Conservation (phyloP, 805 yeast species). For the Suhomyces kilbournensis region DNA sequence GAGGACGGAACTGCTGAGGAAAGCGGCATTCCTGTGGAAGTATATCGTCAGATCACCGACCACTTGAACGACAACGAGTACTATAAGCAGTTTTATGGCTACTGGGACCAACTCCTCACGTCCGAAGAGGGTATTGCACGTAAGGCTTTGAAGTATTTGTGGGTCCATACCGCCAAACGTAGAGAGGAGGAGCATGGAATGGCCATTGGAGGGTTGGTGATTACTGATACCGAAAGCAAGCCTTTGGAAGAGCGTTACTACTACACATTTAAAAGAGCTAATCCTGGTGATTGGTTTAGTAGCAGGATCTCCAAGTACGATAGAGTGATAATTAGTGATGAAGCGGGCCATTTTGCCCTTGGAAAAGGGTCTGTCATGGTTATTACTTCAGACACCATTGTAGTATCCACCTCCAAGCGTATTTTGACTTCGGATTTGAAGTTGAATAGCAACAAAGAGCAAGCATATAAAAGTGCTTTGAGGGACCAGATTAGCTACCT, state of each 20-base stretch:
- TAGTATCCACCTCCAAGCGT: slow-evolving; percentile 53
- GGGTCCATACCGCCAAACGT: slow-evolving; percentile 57
- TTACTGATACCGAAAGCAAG: slow-evolving; percentile 27
- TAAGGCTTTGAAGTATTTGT: slow-evolving; percentile 57
- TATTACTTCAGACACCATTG: slow-evolving; percentile 42
- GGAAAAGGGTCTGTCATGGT: slow-evolving; percentile 57
- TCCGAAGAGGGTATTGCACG: slow-evolving; percentile 66
- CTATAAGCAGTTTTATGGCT: slow-evolving; percentile 56
- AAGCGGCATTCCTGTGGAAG: slow-evolving; percentile 50
- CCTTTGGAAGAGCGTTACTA: slow-evolving; percentile 28
- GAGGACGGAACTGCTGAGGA: slow-evolving; percentile 57
- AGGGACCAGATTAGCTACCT: slow-evolving; percentile 6
- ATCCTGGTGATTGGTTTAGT: slow-evolving; percentile 2
- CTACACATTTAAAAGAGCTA: slow-evolving; percentile 49
- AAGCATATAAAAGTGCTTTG: slow-evolving; percentile 51
- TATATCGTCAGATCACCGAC: slow-evolving; percentile 47
- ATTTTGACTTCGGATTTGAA: slow-evolving; percentile 43
- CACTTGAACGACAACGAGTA: slow-evolving; percentile 42
- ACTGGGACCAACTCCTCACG: slow-evolving; percentile 73
- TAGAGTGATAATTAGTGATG: slow-evolving; percentile 73
- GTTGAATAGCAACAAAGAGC: slow-evolving; percentile 31
- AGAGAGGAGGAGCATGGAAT: slow-evolving; percentile 63
- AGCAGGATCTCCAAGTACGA: slow-evolving; percentile 60
- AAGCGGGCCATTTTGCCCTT: slow-evolving; percentile 70
- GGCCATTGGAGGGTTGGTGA: slow-evolving; percentile 50